Base-by-base conservation (phyloP, 371 early-diverging fungal species). In the Mucor circinelloides region DNA sequence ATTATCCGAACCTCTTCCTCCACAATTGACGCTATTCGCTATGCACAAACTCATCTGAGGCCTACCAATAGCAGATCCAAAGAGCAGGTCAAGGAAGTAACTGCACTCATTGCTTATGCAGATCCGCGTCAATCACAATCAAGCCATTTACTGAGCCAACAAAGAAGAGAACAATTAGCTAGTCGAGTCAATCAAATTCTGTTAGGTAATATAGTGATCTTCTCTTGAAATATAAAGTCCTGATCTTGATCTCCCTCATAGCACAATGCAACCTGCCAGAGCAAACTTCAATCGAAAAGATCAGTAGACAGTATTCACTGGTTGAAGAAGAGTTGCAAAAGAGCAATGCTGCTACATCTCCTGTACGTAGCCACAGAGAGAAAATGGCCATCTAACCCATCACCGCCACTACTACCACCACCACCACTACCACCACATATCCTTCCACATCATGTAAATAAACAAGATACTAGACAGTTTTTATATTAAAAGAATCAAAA, bases 21-120 rank as follows among this genome's bases (percentile, higher is more conserved):
- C 21, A 71, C 69, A 42, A 54, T 71, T 8, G 72, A 74, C 1
- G 75, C 79, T 44, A 81, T 87, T 48, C 65, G 58, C 6, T 75
- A 66, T 27, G 72, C 73, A 71, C 86, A 62, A 67, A 67, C 57
- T n/a, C 68, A 81, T 54, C 64, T 81, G 13, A 66, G 67, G 64
- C 64, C 74, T 8, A 60, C 64, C n/a, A 64, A 71, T 23, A 66
- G 58, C 30, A 32, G 52, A 19, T 57, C 60, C 12, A 78, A 63
- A 31, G 76, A 76, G n/a, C 55, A 69, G 28, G 67, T 70, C 6
- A 70, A 70, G 21, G 75, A 81, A 58, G 81, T 81, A 2, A 69
- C 81, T 5, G 69, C 76, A 8, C 40, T 81, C 6, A 81, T 81
- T 36, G 81, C 81, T 25, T 81, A 81, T 68, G 57, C 64, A 8